Evolutionary conservation across 805 yeast genomes (phyloP), one percentile per base, ranked within the genome.

Genomic region (Pichia thaimueangensis): DNA sequence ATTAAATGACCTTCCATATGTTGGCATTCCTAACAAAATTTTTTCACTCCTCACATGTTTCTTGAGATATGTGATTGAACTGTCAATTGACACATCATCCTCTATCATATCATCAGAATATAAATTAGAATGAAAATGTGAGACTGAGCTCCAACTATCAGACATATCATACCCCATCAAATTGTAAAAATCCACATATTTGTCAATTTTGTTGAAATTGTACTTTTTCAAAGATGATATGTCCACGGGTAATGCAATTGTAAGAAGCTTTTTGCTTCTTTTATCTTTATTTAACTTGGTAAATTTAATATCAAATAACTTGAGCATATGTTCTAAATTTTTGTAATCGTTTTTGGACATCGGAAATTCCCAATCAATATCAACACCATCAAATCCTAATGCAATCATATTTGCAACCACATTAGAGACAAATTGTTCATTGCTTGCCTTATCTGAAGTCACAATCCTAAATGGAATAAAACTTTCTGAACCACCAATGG

Each of bases 291-390:
- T 3, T 23, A 24, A 10, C 17, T 28, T 19, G 9, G 42, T 12
- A 12, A 50, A 36, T 16, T 23, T 37, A 1, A 3, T 15, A 10
- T 42, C 28, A 4, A 55, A 27, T 13, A 42, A 46, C 33, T 52
- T 50, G 16, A 82, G 59, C 30, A 86, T 47, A 4, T 56, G 53
- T 1, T 73, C 64, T 47, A 77, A 70, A 30, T 59, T 55, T 0
- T 52, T 36, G 1, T 78, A 76, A 47, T 84, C 80, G 0, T 57
- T 54, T 4, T 56, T 53, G 32, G 32, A 20, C 7, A 24, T 16
- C 7, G 96, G 96, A 54, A 80, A 91, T 61, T 91, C 98, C 96
- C 96, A 91, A 63, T 91, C 98, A 23, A 91, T 64, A 60, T 93
- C 97, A 35, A 91, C 65, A 0, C 98, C 97, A 59, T 93, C 97